These are phyloP conservation scores for Osmanthus fragrans DNA, from an alignment of 257 asterid genomes.

Conservation along the genomic window DNA sequence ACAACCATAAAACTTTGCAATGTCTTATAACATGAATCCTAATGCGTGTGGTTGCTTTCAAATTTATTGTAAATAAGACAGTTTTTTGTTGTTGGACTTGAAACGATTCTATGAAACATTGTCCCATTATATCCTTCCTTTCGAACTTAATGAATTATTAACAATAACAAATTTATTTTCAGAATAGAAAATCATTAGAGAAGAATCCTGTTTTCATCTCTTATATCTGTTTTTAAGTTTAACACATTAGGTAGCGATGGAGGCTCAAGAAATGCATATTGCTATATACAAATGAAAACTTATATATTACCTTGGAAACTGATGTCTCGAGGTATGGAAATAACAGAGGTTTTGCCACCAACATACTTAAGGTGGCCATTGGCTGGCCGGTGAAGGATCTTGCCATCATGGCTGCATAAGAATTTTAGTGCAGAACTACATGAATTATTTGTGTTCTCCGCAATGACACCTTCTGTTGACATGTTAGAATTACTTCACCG, in stretches of 20 bases:
- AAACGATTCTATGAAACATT: background rate
- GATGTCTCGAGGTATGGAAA: conserved; percentile 57
- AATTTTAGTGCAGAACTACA: conserved; percentile 61
- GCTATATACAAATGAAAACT: background rate
- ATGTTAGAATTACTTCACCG: conserved; percentile 15
- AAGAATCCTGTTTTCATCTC: background rate
- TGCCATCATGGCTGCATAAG: conserved; percentile 84
- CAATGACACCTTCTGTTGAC: conserved; percentile 33
- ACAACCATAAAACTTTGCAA: too few relatives aligned
- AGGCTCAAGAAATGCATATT: background rate
- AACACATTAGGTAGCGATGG: background rate
- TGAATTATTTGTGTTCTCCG: conserved; percentile 14
- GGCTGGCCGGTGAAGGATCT: conserved; percentile 71
- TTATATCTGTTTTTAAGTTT: too few relatives aligned
- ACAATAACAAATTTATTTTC: too few relatives aligned
- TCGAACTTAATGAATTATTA: background rate
- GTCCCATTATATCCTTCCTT: background rate
- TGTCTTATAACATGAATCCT: too few relatives aligned
- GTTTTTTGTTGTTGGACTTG: background rate
- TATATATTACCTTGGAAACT: conserved; percentile 50
- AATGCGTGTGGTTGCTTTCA: too few relatives aligned
- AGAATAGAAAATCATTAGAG: background rate
- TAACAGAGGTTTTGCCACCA: conserved; percentile 87
- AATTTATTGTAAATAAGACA: too few relatives aligned
- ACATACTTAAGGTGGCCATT: conserved; percentile 80